These are phyloP conservation scores for Mrakia frigida DNA, from an alignment of 768 basidiomycete species.

Conservation along the genomic window DNA sequence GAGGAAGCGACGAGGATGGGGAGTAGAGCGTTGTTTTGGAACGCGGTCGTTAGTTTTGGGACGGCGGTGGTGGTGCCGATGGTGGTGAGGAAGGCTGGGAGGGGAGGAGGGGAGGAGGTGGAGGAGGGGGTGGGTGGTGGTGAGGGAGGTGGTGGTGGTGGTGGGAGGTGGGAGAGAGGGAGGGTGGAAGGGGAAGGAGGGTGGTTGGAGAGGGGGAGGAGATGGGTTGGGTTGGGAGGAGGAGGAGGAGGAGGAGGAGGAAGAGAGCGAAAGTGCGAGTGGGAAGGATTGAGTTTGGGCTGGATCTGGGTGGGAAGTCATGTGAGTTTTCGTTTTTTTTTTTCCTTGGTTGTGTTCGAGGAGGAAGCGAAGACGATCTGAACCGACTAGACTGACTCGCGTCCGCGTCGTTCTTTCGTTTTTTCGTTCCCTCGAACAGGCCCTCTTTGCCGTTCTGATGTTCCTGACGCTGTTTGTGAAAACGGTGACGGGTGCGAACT, in stretches of 20 bases:
- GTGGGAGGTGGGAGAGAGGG: conserved; percentile 40
- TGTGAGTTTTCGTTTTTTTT: conserved; percentile 45
- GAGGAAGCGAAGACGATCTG: too few relatives aligned
- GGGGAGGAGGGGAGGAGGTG: background rate
- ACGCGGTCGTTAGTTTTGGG: conserved; percentile 62
- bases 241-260: conserved; percentile 24
- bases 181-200: conserved; percentile 3
- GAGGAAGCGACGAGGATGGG: conserved; percentile 75
- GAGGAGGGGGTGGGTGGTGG: conserved; percentile 11
- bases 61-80: conserved; percentile 67
- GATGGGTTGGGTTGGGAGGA: conserved; percentile 28
- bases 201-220: conserved; percentile 12
- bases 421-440: background rate
- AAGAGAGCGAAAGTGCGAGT: too few relatives aligned
- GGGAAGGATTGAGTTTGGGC: conserved; percentile 19
- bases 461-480: conserved; percentile 69
- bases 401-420: background rate
- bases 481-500: conserved; percentile 48
- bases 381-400: too few relatives aligned
- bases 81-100: conserved; percentile 45
- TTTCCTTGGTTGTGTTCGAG: too few relatives aligned
- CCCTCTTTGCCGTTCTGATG: conserved; percentile 69
- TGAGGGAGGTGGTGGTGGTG: conserved; percentile 63
- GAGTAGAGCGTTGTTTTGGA: conserved; percentile 73
- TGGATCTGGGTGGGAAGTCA: conserved; percentile 50